These are phyloP conservation scores for Metarhizium humberi DNA, from an alignment of 2,329 filamentous ascomycete genomes.

Conservation along the genomic window DNA sequence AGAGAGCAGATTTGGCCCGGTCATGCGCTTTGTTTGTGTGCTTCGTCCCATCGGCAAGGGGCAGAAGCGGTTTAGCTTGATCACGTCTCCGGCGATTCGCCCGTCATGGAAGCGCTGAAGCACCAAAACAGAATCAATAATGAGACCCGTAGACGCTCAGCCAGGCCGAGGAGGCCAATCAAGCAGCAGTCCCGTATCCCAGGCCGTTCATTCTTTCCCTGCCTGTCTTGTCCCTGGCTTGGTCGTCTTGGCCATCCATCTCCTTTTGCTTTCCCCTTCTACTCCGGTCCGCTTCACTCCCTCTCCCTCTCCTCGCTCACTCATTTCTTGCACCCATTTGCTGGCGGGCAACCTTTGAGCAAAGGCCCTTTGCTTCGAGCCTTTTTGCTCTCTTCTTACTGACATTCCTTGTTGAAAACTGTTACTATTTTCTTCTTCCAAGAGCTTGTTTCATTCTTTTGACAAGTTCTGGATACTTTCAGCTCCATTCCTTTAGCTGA, in stretches of 20 bases:
- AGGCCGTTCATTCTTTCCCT: not conserved
- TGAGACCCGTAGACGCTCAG: no score
- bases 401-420: no score
- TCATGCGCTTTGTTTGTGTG: not conserved
- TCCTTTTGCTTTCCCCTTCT: conserved; percentile 3
- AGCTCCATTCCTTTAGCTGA: conserved; percentile 23
- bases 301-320: not conserved
- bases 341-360: not conserved
- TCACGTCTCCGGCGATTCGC: no score
- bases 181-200: no score
- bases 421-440: not conserved
- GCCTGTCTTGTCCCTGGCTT: not conserved
- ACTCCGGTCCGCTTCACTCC: not conserved
- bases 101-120: no score
- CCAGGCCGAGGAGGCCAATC: no score
- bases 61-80: no score
- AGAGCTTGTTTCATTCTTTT: not conserved
- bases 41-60: not conserved
- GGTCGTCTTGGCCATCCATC: not conserved
- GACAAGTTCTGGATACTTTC: conserved; percentile 6
- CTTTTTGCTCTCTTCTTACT: conserved; percentile 1
- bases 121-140: no score
- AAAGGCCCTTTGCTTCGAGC: not conserved
- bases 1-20: not conserved
- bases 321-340: not conserved